phyloP scores from a whole-genome alignment of 2,329 filamentous ascomycete genomes.

The Diplodia scrobiculata region DNA sequence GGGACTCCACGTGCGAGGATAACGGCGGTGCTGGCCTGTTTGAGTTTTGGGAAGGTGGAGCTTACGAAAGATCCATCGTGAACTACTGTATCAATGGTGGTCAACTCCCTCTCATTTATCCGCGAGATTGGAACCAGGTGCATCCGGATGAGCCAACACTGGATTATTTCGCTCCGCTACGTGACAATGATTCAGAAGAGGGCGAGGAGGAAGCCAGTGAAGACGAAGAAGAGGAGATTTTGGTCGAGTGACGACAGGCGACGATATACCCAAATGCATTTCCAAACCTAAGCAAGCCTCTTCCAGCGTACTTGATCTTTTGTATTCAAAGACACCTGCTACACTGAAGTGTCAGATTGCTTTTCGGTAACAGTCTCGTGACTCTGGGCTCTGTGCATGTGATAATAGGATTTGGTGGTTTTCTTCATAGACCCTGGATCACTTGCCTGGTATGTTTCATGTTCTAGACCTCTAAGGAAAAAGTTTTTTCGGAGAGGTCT shows the following conservation, averaged over 20 bases:
- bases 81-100: conserved; percentile 25
- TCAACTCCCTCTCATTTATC: conserved; percentile 17
- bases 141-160: conserved; percentile 20
- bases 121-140: conserved; percentile 20
- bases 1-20: conserved; percentile 29
- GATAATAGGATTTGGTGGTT: neutral
- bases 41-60: conserved; percentile 23
- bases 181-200: neutral
- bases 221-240: conserved; percentile 6
- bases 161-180: conserved; percentile 6
- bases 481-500: too few species aligned
- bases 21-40: conserved; percentile 17
- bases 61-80: conserved; percentile 19
- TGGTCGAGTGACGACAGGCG: neutral
- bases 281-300: neutral
- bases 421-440: neutral
- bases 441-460: too few species aligned
- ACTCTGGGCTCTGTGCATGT: neutral
- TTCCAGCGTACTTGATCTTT: neutral
- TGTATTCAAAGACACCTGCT: neutral
- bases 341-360: neutral
- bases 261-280: conserved; percentile 1
- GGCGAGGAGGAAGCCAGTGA: neutral
- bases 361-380: neutral
- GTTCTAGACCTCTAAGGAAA: too few species aligned